Base-by-base conservation (phyloP, 2,329 filamentous ascomycete genomes). In the Colletotrichum tofieldiae region DNA sequence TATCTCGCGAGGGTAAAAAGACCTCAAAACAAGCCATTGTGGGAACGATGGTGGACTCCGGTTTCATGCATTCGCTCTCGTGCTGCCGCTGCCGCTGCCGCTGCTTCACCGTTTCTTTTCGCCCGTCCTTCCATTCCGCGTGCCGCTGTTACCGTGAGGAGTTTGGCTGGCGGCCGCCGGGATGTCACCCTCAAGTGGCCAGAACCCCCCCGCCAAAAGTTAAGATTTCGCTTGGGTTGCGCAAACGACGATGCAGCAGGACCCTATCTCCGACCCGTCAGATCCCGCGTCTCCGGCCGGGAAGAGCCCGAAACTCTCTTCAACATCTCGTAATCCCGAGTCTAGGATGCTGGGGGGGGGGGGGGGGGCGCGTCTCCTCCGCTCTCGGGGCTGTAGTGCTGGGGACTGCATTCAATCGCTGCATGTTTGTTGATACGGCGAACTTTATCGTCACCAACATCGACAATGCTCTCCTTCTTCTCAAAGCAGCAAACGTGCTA, bases 181-280 rank as follows among this genome's bases (percentile, higher is more conserved):
- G 51, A 56, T 64, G 51, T 47, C 18, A 64, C 51, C 23, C 49
- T 65, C 26, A 54, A 71, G 37, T 52, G 16, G 45, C 62, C 54
- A 3, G 26, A 29, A 37, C 20, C 9, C 7, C 23, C 45, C 29
- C 35, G 54, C 54, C 43, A 49, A 37, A 29, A 20, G 1, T 43
- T 29, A 51, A 47, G 45, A 29, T 39, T 32, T 51, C 23, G 26
- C 20, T 23, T 23, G 52, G 20, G 8, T 45, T 60, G 64, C 47
- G 29, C 43, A 70, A 39, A 66, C 35, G 35, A 61, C 54, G 55
- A 67, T 52, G 35, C 52, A 41, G 35, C 18, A 26, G 32, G n/a
- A 20, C 20, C n/a, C 23, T n/a, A 58, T 47, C 37, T 66, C 43
- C 43, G 49, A 62, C 35, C 45, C 32, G 37, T 5, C 67, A 67